These are phyloP conservation scores for Ulvella scutata DNA, from an alignment of 139 green algal species.

Conservation along the genomic window DNA sequence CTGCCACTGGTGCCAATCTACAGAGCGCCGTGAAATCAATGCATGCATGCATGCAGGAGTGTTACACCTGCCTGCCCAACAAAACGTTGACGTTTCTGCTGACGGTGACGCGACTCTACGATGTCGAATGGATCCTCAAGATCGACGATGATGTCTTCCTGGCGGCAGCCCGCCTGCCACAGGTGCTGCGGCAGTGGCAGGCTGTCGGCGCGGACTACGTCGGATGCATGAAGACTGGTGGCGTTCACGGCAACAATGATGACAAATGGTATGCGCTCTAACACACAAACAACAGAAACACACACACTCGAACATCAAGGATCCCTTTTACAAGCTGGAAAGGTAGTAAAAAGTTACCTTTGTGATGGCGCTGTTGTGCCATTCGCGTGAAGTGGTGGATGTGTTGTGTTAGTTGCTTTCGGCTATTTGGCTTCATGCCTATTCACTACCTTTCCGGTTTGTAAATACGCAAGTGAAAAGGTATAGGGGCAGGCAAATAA, in stretches of 20 bases:
- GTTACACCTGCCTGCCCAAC: background rate
- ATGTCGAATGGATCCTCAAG: background rate
- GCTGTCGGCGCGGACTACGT: background rate
- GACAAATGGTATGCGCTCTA: too few species aligned
- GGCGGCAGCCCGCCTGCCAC: background rate
- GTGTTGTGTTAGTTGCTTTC: too few species aligned
- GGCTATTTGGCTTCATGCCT: too few species aligned
- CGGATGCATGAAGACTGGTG: background rate
- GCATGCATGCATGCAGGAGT: background rate
- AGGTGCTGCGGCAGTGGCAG: background rate
- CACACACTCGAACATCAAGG: too few species aligned
- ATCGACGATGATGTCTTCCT: background rate
- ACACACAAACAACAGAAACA: too few species aligned
- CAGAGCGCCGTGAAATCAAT: background rate
- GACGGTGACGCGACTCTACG: background rate
- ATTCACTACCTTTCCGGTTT: too few species aligned
- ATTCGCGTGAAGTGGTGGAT: too few species aligned
- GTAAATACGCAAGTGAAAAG: too few species aligned
- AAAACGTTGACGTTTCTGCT: background rate
- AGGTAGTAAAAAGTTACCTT: too few species aligned
- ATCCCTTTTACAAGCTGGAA: too few species aligned
- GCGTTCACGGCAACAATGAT: background rate
- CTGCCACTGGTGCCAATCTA: background rate
- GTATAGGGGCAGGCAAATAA: too few species aligned
- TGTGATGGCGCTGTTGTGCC: too few species aligned